Conservation (phyloP, 768 basidiomycete species). For the Lactarius pseudohatsudake region DNA sequence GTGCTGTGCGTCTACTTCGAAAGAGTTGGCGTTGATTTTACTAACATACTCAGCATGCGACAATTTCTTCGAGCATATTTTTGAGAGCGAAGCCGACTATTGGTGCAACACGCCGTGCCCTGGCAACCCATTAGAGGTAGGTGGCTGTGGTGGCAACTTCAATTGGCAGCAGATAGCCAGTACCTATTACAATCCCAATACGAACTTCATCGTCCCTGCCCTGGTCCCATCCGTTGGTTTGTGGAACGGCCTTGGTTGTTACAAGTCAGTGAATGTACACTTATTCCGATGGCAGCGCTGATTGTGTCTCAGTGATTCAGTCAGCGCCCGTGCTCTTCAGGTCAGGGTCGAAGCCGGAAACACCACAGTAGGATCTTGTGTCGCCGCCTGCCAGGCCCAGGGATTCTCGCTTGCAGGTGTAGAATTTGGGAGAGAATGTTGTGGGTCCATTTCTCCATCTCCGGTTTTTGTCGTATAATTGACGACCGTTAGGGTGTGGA, state of each 20-base stretch:
- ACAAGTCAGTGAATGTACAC: conserved; percentile 45
- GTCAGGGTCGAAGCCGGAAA: not conserved
- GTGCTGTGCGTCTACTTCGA: conserved; percentile 45
- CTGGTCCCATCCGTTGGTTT: conserved; percentile 55
- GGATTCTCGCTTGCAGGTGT: not conserved
- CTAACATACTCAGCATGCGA: not conserved
- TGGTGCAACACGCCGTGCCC: conserved; percentile 61
- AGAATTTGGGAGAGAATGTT: conserved; percentile 2
- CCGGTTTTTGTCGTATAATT: not conserved
- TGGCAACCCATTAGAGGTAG: conserved; percentile 54
- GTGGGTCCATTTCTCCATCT: not conserved
- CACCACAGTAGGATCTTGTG: not conserved
- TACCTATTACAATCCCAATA: conserved; percentile 53
- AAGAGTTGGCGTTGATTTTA: no score
- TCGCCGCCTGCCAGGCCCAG: not conserved
- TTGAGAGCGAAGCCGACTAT: conserved; percentile 42
- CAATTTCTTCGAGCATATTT: conserved; percentile 41
- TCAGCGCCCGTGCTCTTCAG: not conserved
- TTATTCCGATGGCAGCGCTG: not conserved
- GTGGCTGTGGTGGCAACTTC: conserved; percentile 49
- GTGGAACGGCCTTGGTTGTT: conserved; percentile 72
- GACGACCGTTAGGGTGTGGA: not conserved
- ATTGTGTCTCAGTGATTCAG: not conserved
- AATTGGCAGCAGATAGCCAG: conserved; percentile 40
- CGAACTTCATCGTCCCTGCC: conserved; percentile 44